Conservation (phyloP, 208 protist species). For the Phytomonas sp. region DNA sequence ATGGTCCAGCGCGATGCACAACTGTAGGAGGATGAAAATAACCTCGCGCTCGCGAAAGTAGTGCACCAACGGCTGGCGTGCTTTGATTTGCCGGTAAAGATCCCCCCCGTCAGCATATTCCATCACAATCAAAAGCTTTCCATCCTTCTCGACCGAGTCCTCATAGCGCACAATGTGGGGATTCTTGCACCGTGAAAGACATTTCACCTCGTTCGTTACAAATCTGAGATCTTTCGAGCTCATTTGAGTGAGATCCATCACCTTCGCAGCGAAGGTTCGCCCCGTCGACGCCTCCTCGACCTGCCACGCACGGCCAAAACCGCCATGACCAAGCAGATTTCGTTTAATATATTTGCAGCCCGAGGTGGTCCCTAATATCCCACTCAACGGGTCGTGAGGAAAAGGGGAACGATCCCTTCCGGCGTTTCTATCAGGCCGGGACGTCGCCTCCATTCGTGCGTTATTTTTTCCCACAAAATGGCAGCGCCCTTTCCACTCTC, state of each 20-base stretch:
- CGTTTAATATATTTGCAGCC: constrained; percentile 77
- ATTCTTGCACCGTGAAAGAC: constrained; percentile 84
- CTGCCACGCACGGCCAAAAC: too few relatives aligned
- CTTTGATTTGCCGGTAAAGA: constrained; percentile 78
- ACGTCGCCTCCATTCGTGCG: neutral
- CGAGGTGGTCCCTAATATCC: constrained; percentile 50
- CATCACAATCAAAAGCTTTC: constrained; percentile 79
- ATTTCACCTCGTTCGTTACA: constrained; percentile 90
- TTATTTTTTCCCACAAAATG: too few relatives aligned
- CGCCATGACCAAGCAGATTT: constrained; percentile 14
- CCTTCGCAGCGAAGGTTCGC: constrained; percentile 60
- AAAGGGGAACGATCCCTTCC: neutral
- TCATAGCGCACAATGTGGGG: constrained; percentile 88
- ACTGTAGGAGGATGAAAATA: constrained; percentile 78
- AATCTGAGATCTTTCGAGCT: constrained; percentile 82
- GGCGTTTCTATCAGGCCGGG: neutral
- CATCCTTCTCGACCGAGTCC: constrained; percentile 41
- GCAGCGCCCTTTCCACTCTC: too few relatives aligned
- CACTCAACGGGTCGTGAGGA: constrained; percentile 45
- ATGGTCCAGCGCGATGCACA: constrained; percentile 78
- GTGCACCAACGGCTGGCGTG: constrained; percentile 34
- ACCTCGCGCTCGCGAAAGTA: constrained; percentile 85
- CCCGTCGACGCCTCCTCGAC: too few relatives aligned
- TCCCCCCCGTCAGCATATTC: constrained; percentile 85
- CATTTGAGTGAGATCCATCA: constrained; percentile 88